Percentiles rank a stretch among this genome's conserved stretches.
These are phyloP conservation scores for Penicillium odoratum DNA, from an alignment of 495 filamentous ascomycete genomes.

Conservation along the genomic window DNA sequence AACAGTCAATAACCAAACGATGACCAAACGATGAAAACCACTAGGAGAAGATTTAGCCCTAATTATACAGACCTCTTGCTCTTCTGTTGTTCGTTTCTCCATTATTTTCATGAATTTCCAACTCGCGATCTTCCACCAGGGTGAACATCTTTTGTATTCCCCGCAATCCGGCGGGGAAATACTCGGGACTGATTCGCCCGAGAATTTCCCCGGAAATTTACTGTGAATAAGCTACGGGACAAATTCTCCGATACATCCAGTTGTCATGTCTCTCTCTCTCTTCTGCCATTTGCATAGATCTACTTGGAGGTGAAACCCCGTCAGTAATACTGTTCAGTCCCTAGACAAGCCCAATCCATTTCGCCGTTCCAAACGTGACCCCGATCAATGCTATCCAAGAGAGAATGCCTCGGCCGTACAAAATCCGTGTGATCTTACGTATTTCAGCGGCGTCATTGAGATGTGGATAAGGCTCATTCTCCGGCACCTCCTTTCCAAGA, in stretches of 20 bases:
- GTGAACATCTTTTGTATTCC: neutral
- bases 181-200: neutral
- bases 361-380: conserved; percentile 6
- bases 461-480: conserved; percentile 26
- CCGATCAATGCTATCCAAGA: conserved; percentile 12
- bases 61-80: neutral
- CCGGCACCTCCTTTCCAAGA: conserved; percentile 20
- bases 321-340: neutral
- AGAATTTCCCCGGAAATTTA: neutral
- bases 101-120: neutral
- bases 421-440: conserved; percentile 4
- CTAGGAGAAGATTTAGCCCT: neutral
- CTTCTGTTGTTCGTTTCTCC: neutral
- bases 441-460: conserved; percentile 23
- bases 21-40: neutral
- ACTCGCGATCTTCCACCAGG: neutral
- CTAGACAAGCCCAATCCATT: neutral
- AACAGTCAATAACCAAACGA: neutral
- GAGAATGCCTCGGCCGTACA: conserved; percentile 11
- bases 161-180: neutral
- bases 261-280: neutral
- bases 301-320: neutral
- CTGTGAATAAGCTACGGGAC: too few relatives aligned
- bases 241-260: too few relatives aligned
- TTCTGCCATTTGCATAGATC: neutral